A percentile compares a stretch with the other conserved stretches of the same genome.
phyloP scores from a whole-genome alignment of 139 green algal genomes.

The Chlorella vulgaris region DNA sequence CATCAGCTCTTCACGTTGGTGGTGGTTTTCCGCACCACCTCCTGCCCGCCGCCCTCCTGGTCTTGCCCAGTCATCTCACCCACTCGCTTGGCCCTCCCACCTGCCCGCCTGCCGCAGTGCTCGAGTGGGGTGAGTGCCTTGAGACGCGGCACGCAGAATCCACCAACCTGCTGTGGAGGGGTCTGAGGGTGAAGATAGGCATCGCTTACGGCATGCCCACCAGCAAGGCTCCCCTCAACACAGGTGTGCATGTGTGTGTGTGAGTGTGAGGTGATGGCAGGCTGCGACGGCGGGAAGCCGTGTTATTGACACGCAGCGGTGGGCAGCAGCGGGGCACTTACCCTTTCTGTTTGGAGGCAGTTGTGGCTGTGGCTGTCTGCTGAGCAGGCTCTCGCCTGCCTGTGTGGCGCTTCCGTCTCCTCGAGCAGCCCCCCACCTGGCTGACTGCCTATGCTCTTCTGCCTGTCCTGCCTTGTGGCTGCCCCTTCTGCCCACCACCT shows the following conservation, averaged over 20 bases:
- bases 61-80: not conserved
- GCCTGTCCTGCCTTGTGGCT: not conserved
- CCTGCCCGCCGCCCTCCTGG: too few species aligned
- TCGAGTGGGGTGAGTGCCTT: conserved; percentile 65
- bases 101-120: conserved; percentile 38
- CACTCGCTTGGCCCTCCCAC: not conserved
- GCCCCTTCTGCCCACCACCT: not conserved
- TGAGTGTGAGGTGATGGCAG: too few species aligned
- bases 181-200: conserved; percentile 78
- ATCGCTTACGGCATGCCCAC: conserved; percentile 68
- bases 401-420: too few species aligned
- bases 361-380: too few species aligned
- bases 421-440: too few species aligned
- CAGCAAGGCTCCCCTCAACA: conserved; percentile 76
- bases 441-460: not conserved
- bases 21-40: too few species aligned
- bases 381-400: not conserved
- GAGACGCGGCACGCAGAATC: conserved; percentile 7
- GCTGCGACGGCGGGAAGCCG: too few species aligned
- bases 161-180: conserved; percentile 62
- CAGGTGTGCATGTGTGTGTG: conserved; percentile 41
- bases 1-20: not conserved
- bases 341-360: too few species aligned
- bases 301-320: too few species aligned
- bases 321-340: too few species aligned